These are phyloP conservation scores for Trichoderma citrinoviride DNA, from an alignment of 2,329 filamentous ascomycete species.

Conservation along the genomic window DNA sequence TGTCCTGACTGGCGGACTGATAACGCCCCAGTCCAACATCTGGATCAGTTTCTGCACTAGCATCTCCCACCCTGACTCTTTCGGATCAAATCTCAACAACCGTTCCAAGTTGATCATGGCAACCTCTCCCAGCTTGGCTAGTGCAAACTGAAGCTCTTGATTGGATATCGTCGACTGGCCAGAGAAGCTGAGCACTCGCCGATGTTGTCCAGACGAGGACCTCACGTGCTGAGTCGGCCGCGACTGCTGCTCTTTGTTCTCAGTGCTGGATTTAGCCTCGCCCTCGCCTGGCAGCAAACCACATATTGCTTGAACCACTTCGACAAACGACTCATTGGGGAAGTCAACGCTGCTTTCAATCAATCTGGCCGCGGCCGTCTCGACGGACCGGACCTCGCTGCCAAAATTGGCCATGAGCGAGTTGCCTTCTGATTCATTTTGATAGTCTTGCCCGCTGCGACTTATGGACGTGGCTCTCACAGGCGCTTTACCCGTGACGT, in stretches of 20 bases:
- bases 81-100: slow-evolving; percentile 63
- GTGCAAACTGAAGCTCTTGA: slow-evolving; percentile 63
- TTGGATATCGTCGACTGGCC: slow-evolving; percentile 49
- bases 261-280: slow-evolving; percentile 26
- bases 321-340: slow-evolving; percentile 74
- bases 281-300: slow-evolving; percentile 57
- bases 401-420: slow-evolving; percentile 65
- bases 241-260: slow-evolving; percentile 23
- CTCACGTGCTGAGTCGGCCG: slow-evolving; percentile 33
- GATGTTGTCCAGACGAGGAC: slow-evolving; percentile 41
- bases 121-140: slow-evolving; percentile 72
- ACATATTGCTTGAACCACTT: slow-evolving; percentile 74
- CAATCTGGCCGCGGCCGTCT: slow-evolving; percentile 79
- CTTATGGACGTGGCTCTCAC: slow-evolving; percentile 50
- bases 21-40: slow-evolving; percentile 47
- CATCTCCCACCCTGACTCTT: slow-evolving; percentile 72
- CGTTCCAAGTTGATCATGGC: slow-evolving; percentile 73
- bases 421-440: slow-evolving; percentile 50
- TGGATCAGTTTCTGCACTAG: slow-evolving; percentile 57
- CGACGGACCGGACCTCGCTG: slow-evolving; percentile 80
- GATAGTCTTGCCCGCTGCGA: slow-evolving; percentile 44
- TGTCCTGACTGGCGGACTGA: slow-evolving; percentile 52
- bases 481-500: slow-evolving; percentile 56
- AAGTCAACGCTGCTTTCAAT: slow-evolving; percentile 93
- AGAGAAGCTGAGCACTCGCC: slow-evolving; percentile 49